Conservation (phyloP, 2,329 filamentous ascomycete genomes). For the Epicoccum sorghinum region DNA sequence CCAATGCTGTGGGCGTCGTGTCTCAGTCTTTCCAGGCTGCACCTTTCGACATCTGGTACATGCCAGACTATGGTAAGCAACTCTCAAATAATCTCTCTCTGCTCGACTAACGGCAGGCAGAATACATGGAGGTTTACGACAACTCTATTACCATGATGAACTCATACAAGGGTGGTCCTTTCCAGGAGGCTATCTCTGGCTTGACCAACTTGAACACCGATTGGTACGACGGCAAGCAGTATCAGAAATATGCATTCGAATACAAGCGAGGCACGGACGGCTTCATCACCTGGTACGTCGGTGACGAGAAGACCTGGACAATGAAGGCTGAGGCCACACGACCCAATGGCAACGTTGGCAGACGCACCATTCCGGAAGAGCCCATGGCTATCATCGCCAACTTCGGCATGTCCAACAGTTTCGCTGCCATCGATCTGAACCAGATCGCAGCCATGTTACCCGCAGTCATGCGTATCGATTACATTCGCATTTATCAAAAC, state of each 20-base stretch:
- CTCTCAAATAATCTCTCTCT: neutral
- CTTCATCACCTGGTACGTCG: conserved; percentile 72
- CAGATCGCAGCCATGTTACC: conserved; percentile 63
- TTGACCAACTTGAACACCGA: conserved; percentile 61
- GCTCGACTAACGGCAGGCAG: conserved; percentile 34
- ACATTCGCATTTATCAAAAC: conserved; percentile 73
- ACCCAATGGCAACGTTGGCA: conserved; percentile 73
- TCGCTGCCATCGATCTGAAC: conserved; percentile 65
- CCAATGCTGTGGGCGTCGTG: conserved; percentile 63
- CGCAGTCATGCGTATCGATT: conserved; percentile 71
- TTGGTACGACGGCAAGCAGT: conserved; percentile 62
- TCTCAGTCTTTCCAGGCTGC: conserved; percentile 72
- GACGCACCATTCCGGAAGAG: conserved; percentile 68
- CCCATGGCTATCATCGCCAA: conserved; percentile 72
- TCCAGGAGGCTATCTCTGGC: conserved; percentile 61
- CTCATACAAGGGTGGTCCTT: conserved; percentile 60
- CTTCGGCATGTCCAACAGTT: conserved; percentile 72
- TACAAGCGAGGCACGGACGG: conserved; percentile 63
- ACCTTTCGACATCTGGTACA: conserved; percentile 73
- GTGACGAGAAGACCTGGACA: conserved; percentile 68
- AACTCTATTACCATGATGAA: conserved; percentile 59
- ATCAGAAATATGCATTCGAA: conserved; percentile 64
- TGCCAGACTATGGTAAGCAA: conserved; percentile 59
- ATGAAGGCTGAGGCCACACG: conserved; percentile 65
- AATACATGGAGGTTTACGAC: conserved; percentile 71